Evolutionary conservation across 2,329 filamentous ascomycete genomes (phyloP), one percentile per base, ranked within the genome.

Genomic region (Sporothrix curviconia): DNA sequence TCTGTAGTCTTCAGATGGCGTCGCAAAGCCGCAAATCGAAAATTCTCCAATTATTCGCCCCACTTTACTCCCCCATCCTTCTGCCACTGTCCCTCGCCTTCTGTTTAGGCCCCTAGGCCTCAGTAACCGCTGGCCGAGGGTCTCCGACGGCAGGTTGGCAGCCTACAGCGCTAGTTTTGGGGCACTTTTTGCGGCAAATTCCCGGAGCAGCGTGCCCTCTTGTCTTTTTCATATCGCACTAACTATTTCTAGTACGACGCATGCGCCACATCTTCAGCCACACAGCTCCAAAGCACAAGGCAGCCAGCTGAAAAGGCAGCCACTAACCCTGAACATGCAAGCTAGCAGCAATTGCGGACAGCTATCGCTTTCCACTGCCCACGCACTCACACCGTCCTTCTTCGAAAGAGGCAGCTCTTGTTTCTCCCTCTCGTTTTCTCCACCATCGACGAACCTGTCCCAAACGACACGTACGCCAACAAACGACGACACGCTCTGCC

Each of bases 21-120:
- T 7, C 36, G 32, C 22, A 28, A 39, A 25, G n/a, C 22, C 19
- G 36, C 37, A n/a, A n/a, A 30, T 25, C 52, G 32, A 55, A 55
- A 55, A 55, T 55, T 55, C 52, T 32, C 37, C 50, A 54, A 44
- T 44, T 53, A 28, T 34, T 40, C 39, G 51, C 39, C 51, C 51
- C 51, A 43, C 51, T 28, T 11, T 15, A 25, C 51, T 43, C 24
- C 39, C 22, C 39, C 34, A 17, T 25, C 34, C 3, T 51, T 51
- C 49, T 51, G 34, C 32, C 30, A 34, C 32, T 34, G 32, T 8
- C 32, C 39, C 17, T n/a, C n/a, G n/a, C n/a, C n/a, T n/a, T n/a
- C n/a, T n/a, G n/a, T n/a, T n/a, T n/a, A n/a, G n/a, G n/a, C n/a
- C n/a, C n/a, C n/a, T n/a, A n/a, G n/a, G n/a, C n/a, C n/a, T n/a